phyloP scores from a whole-genome alignment of 2,329 filamentous ascomycete genomes.

The Pezicula neosporulosa region DNA sequence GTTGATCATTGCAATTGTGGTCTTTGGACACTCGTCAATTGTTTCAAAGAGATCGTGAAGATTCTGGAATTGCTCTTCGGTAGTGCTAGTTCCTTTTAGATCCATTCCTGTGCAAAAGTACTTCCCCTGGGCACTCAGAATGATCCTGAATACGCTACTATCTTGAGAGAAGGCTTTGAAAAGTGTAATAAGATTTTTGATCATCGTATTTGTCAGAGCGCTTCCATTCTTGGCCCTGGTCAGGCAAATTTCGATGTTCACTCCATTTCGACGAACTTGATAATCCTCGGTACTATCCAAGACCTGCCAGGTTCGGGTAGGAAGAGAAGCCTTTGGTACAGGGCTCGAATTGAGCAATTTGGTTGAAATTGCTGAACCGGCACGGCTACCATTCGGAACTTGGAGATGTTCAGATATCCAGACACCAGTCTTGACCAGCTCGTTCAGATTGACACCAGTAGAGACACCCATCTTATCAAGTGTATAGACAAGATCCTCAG shows the following conservation, averaged over 20 bases:
- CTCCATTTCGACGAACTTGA: no score
- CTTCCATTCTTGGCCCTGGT: slow-evolving; percentile 35
- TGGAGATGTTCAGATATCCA: slow-evolving; percentile 54
- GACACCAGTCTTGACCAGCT: slow-evolving; percentile 50
- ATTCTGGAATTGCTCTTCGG: slow-evolving; percentile 6
- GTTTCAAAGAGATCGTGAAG: slow-evolving; percentile 29
- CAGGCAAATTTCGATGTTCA: slow-evolving; percentile 29
- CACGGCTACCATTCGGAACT: slow-evolving; percentile 43
- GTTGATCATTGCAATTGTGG: background rate
- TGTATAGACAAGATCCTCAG: slow-evolving; percentile 34
- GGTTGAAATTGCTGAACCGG: slow-evolving; percentile 34
- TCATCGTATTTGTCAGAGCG: slow-evolving; percentile 32
- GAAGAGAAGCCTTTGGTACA: no score
- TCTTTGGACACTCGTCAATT: slow-evolving; percentile 35
- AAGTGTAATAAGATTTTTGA: slow-evolving; percentile 25
- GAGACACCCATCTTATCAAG: slow-evolving; percentile 52
- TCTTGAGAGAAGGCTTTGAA: slow-evolving; percentile 23
- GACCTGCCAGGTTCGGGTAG: background rate
- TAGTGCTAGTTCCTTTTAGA: slow-evolving; percentile 6
- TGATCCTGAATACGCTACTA: slow-evolving; percentile 26
- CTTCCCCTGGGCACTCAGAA: slow-evolving; percentile 30
- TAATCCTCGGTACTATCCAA: no score
- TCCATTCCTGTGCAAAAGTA: slow-evolving; percentile 40
- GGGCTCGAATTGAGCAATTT: background rate
- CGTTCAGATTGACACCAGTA: slow-evolving; percentile 55